Conservation (phyloP, 129 eudicot species). For the Pulicaria dysenterica region DNA sequence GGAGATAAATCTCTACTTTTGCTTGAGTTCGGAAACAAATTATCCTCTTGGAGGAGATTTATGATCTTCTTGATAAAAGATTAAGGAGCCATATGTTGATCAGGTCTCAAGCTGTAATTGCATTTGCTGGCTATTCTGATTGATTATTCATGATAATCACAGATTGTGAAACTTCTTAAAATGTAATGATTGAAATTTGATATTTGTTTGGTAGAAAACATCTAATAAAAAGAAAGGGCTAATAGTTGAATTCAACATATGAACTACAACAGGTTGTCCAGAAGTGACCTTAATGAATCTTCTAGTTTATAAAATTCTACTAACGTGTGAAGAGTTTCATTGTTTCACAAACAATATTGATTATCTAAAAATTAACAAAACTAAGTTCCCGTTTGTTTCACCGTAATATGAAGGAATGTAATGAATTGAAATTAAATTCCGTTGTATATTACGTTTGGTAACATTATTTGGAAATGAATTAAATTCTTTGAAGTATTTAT, state of each 20-base stretch:
- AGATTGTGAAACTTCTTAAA: not conserved
- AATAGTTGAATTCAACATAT: no score
- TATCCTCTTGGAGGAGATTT: constrained; percentile 11
- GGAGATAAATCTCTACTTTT: not conserved
- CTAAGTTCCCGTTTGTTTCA: no score
- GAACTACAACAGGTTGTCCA: not conserved
- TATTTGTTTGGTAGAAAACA: constrained; percentile 1
- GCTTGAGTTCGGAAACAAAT: no score
- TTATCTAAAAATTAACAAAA: no score
- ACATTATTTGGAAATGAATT: no score
- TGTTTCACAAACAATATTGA: no score
- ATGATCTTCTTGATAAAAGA: constrained; percentile 13
- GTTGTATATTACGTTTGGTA: no score
- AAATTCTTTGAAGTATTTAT: no score
- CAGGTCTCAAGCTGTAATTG: constrained; percentile 2
- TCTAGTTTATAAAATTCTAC: constrained; percentile 9
- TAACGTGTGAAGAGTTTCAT: no score
- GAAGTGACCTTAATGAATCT: not conserved
- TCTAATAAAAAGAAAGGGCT: not conserved
- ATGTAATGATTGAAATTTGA: constrained; percentile 4
- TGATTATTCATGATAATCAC: constrained; percentile 3
- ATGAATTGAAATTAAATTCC: no score
- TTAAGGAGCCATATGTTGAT: constrained; percentile 12
- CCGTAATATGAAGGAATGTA: no score
- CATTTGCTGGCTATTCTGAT: constrained; percentile 22